Percentiles rank a stretch among this genome's conserved stretches.
These are phyloP conservation scores for Arabis hirsuta DNA, from an alignment of 345 rosid genomes.

Conservation along the genomic window DNA sequence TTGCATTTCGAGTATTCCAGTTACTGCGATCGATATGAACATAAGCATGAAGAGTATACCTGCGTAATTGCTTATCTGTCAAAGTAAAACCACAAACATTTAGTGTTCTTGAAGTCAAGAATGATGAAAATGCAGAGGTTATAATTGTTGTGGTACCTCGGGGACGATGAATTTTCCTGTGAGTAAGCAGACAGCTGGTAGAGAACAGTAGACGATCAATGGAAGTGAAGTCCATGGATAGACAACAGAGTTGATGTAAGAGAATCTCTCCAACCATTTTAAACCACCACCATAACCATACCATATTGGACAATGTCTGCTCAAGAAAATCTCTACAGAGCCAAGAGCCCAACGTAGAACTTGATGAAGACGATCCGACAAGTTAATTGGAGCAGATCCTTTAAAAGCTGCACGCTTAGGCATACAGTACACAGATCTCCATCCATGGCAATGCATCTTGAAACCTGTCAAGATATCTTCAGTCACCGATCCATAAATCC, in stretches of 20 bases:
- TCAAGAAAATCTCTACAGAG: constrained; percentile 94
- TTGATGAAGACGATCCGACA: constrained; percentile 93
- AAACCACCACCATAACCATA: constrained; percentile 97
- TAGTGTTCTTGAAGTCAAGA: background rate
- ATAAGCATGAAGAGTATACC: constrained; percentile 76
- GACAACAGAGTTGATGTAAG: constrained; percentile 91
- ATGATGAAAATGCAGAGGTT: constrained; percentile 2
- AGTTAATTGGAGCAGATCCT: constrained; percentile 94
- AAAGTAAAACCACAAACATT: constrained; percentile 9
- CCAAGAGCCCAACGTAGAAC: constrained; percentile 99
- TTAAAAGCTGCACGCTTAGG: constrained; percentile 88
- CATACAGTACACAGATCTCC: constrained; percentile 98
- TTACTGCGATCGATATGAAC: constrained; percentile 93
- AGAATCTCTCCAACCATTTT: constrained; percentile 92
- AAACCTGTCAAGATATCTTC: constrained; percentile 95
- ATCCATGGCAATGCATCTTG: constrained; percentile 98
- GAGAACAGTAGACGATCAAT: constrained; percentile 82
- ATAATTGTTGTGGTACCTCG: constrained; percentile 55
- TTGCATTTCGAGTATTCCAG: constrained; percentile 93
- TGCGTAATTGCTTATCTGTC: constrained; percentile 95
- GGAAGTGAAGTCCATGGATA: constrained; percentile 95
- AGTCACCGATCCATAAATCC: constrained; percentile 97
- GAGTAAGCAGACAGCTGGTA: constrained; percentile 93
- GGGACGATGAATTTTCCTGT: constrained; percentile 96
- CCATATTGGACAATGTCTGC: constrained; percentile 97